phyloP scores from a whole-genome alignment of 345 rosid species.

The Dovyalis caffra region DNA sequence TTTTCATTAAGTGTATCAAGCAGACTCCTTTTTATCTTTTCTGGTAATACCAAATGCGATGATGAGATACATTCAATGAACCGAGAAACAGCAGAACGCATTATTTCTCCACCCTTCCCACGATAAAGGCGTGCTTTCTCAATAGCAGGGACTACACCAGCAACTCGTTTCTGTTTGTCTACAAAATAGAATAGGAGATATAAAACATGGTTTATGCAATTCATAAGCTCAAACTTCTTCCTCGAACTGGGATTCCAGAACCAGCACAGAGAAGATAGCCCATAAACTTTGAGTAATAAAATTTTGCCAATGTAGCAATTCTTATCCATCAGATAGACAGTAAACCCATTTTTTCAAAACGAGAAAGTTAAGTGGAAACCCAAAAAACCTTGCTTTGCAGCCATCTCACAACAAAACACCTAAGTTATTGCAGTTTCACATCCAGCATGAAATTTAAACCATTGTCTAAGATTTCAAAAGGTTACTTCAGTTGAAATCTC shows the following conservation, averaged over 20 bases:
- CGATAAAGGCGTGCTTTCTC: slow-evolving; percentile 98
- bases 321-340: background rate
- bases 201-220: background rate
- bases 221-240: background rate
- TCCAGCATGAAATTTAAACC: background rate
- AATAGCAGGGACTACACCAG: slow-evolving; percentile 79
- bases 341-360: too few relatives aligned
- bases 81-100: slow-evolving; percentile 96
- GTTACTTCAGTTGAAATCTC: background rate
- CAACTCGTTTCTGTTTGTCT: slow-evolving; percentile 70
- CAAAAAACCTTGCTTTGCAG: background rate
- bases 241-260: background rate
- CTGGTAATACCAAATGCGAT: slow-evolving; percentile 55
- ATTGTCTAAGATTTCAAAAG: background rate
- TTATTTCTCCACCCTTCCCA: slow-evolving; percentile 99
- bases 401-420: background rate
- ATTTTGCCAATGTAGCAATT: background rate
- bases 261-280: background rate
- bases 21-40: slow-evolving; percentile 63
- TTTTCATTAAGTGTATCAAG: slow-evolving; percentile 79
- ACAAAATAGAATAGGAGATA: slow-evolving; percentile 18
- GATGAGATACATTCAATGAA: slow-evolving; percentile 78
- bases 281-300: background rate
- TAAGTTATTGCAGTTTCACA: background rate
- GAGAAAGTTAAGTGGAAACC: background rate